phyloP scores from a whole-genome alignment of 129 eudicot genomes.

The Flaveria sonorensis region DNA sequence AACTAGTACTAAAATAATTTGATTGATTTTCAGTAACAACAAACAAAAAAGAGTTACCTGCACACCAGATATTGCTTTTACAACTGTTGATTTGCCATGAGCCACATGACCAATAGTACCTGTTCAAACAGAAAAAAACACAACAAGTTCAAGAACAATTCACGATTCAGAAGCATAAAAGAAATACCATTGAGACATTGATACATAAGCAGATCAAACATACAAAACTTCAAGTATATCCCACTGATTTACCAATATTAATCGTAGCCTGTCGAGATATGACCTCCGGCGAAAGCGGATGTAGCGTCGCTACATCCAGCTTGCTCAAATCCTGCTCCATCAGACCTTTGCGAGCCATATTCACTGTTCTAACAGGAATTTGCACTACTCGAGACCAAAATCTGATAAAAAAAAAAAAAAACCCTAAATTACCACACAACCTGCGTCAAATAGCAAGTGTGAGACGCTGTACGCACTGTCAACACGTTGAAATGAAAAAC shows the following conservation, averaged over 20 bases:
- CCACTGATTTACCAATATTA: slow-evolving; percentile 57
- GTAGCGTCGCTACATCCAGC: slow-evolving; percentile 73
- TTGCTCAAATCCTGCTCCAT: slow-evolving; percentile 88
- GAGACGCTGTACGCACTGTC: neutral
- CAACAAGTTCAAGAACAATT: neutral
- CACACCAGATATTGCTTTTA: slow-evolving; percentile 16
- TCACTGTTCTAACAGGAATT: slow-evolving; percentile 33
- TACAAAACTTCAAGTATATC: slow-evolving; percentile 15
- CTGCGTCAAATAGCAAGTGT: slow-evolving; percentile 8
- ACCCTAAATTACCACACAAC: slow-evolving; percentile 30
- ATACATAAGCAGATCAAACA: neutral
- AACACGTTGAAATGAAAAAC: neutral
- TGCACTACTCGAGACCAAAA: neutral
- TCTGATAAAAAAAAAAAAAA: neutral
- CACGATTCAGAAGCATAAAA: neutral
- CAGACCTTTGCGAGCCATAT: slow-evolving; percentile 78
- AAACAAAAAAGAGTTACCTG: neutral
- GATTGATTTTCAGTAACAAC: neutral
- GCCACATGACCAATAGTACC: slow-evolving; percentile 99
- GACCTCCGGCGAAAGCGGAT: slow-evolving; percentile 95
- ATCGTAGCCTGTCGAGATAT: slow-evolving; percentile 97
- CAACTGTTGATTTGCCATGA: slow-evolving; percentile 77
- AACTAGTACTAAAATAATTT: neutral
- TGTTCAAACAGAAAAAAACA: slow-evolving; percentile 22
- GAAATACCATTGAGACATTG: neutral